Conservation (phyloP, 108 stramenopile genomes). For the Aurantiochytrium sp. region DNA sequence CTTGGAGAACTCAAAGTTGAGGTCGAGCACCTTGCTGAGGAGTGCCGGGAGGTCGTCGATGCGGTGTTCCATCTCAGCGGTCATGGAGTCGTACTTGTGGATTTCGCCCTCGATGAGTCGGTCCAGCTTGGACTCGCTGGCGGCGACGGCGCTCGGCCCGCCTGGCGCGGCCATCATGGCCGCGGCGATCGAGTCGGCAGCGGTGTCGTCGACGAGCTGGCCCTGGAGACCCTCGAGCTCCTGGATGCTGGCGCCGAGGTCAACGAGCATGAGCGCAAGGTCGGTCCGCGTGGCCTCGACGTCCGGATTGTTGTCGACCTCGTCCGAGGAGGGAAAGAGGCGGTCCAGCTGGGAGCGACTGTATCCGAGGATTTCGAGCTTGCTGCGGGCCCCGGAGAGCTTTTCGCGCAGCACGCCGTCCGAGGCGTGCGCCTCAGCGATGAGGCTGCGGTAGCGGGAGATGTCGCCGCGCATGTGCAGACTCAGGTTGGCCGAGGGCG, state of each 20-base stretch:
- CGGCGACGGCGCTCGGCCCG: neutral
- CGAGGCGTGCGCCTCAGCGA: neutral
- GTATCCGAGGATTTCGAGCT: neutral
- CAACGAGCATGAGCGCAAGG: slow-evolving; percentile 24
- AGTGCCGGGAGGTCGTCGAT: neutral
- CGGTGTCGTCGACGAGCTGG: neutral
- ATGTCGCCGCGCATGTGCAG: neutral
- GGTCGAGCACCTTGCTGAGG: neutral
- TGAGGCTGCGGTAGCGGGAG: neutral
- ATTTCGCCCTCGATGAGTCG: neutral
- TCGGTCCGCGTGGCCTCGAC: neutral
- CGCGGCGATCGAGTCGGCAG: neutral
- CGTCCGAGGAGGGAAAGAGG: neutral
- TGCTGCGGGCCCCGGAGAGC: neutral
- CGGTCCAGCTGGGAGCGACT: neutral
- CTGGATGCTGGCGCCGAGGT: neutral
- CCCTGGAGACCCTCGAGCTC: neutral
- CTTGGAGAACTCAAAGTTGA: neutral
- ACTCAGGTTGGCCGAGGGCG: slow-evolving; percentile 9
- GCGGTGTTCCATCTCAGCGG: neutral
- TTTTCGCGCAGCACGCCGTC: neutral
- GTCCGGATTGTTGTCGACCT: neutral
- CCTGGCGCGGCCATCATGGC: neutral
- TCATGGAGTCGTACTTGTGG: neutral
- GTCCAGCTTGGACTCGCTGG: neutral